These are phyloP conservation scores for Wickerhamomyces tratensis DNA, from an alignment of 805 yeast species.

Conservation along the genomic window DNA sequence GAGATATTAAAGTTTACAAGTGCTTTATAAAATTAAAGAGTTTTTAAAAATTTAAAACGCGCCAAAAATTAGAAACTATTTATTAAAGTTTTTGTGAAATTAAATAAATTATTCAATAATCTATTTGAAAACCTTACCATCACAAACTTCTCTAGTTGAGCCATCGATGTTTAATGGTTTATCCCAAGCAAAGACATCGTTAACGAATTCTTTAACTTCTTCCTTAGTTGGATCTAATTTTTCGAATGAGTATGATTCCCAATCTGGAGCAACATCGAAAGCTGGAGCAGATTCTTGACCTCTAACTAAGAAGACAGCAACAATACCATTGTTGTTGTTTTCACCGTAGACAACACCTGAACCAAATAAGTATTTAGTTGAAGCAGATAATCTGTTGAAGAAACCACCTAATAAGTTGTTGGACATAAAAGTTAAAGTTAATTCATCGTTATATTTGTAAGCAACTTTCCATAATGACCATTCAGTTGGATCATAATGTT, in stretches of 20 bases:
- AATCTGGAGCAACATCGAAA: conserved; percentile 97
- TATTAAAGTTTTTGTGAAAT: too few species aligned
- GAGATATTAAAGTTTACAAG: too few species aligned
- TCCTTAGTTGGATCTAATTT: conserved; percentile 73
- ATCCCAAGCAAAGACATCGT: conserved; percentile 98
- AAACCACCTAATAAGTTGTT: conserved; percentile 97
- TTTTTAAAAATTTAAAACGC: too few species aligned
- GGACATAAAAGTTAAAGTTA: conserved; percentile 95
- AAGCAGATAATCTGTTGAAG: conserved; percentile 89
- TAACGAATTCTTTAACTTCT: conserved; percentile 70
- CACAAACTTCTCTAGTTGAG: conserved; percentile 79
- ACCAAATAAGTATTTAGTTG: conserved; percentile 93
- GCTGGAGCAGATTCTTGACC: conserved; percentile 91
- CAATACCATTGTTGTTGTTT: conserved; percentile 96
- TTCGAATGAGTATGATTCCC: conserved; percentile 86
- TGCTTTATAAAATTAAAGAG: too few species aligned
- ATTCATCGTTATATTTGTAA: conserved; percentile 96
- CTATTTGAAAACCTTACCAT: conserved; percentile 96
- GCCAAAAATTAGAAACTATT: too few species aligned
- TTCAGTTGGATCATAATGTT: conserved; percentile 82
- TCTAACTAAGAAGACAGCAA: conserved; percentile 91
- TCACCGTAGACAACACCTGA: conserved; percentile 93
- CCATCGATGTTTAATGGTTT: conserved; percentile 80
- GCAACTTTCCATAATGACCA: conserved; percentile 94
- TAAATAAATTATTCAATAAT: neutral